These are phyloP conservation scores for Ceratocystis alfenasii DNA, from an alignment of 2,329 filamentous ascomycete genomes.

Conservation along the genomic window DNA sequence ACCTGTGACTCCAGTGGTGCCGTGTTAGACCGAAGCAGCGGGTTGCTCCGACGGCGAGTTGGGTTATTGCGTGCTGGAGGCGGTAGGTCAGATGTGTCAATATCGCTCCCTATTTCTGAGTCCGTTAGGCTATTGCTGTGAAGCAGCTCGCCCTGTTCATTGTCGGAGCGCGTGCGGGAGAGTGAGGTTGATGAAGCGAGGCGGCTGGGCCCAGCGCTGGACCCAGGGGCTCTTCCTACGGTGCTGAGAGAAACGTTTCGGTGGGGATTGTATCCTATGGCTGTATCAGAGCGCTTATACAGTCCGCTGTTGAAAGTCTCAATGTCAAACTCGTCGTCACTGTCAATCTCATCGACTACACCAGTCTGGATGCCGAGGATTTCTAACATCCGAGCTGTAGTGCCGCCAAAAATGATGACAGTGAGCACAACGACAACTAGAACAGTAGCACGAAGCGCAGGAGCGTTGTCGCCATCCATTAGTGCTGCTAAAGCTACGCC, in stretches of 20 bases:
- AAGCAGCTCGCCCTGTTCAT: conserved; percentile 28
- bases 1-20: conserved; percentile 21
- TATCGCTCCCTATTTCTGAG: conserved; percentile 51
- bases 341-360: conserved; percentile 92
- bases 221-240: conserved; percentile 31
- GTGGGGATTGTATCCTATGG: conserved; percentile 65
- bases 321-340: conserved; percentile 97
- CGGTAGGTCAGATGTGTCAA: conserved; percentile 54
- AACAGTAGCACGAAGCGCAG: conserved; percentile 83
- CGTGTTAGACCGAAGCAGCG: conserved; percentile 20
- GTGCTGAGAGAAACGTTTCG: conserved; percentile 48
- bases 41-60: conserved; percentile 26
- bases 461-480: conserved; percentile 67
- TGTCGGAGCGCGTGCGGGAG: conserved; percentile 42
- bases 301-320: conserved; percentile 60
- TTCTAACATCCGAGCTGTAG: conserved; percentile 93
- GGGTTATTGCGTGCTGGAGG: conserved; percentile 43
- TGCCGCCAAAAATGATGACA: conserved; percentile 97
- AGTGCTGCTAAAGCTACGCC: conserved; percentile 89
- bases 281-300: conserved; percentile 68
- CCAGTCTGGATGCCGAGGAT: conserved; percentile 94
- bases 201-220: conserved; percentile 24
- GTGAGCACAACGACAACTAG: conserved; percentile 93
- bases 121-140: conserved; percentile 39
- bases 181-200: conserved; percentile 36